These are phyloP conservation scores for Coffea eugenioides DNA, from an alignment of 257 asterid genomes.

Conservation along the genomic window DNA sequence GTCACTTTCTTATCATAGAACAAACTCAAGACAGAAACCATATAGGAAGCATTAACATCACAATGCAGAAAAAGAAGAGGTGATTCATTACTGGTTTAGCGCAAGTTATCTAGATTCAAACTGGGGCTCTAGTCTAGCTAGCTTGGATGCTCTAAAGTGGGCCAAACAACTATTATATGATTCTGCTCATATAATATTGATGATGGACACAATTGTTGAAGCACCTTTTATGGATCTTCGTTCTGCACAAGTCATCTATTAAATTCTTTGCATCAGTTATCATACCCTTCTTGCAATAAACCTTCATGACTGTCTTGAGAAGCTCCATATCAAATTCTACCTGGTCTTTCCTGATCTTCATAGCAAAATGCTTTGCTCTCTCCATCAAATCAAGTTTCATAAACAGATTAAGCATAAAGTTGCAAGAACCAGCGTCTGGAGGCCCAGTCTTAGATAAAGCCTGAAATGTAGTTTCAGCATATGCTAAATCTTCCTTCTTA, in stretches of 20 bases:
- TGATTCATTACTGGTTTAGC: too few relatives aligned
- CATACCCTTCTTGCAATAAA: constrained; percentile 82
- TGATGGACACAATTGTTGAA: too few relatives aligned
- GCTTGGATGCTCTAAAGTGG: too few relatives aligned
- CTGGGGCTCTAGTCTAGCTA: too few relatives aligned
- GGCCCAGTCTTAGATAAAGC: constrained; percentile 57
- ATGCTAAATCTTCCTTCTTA: constrained; percentile 60
- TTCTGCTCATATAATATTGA: too few relatives aligned
- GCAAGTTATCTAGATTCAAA: too few relatives aligned
- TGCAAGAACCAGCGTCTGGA: constrained; percentile 63
- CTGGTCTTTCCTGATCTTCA: constrained; percentile 54
- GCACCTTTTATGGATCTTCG: too few relatives aligned
- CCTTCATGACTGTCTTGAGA: constrained; percentile 55
- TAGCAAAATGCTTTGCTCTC: constrained; percentile 60
- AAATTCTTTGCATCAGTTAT: constrained; percentile 53
- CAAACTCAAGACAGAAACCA: too few relatives aligned
- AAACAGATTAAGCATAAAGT: constrained; percentile 62
- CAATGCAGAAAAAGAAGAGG: too few relatives aligned
- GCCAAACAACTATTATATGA: too few relatives aligned
- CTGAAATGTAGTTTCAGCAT: constrained; percentile 67
- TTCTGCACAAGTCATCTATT: constrained; percentile 43
- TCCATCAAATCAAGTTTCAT: constrained; percentile 56
- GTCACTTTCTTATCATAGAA: too few relatives aligned
- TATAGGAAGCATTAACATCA: too few relatives aligned
- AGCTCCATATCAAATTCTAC: constrained; percentile 74